Conservation (phyloP, 2,329 filamentous ascomycete genomes). For the Sclerotinia nivalis region DNA sequence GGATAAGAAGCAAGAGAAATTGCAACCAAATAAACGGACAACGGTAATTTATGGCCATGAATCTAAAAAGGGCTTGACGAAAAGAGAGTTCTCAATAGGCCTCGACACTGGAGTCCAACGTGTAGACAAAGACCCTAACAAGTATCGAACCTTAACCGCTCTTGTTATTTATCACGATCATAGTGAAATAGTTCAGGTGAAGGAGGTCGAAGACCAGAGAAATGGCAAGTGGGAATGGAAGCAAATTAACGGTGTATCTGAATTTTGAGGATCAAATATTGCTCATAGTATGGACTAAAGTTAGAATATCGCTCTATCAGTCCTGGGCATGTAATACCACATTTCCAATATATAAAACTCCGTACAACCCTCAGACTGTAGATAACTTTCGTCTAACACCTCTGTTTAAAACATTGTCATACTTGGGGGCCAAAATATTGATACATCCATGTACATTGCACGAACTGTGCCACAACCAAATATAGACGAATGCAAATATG, state of each 20-base stretch:
- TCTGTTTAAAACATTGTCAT: neutral
- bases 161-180: neutral
- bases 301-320: neutral
- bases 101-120: constrained; percentile 2
- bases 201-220: neutral
- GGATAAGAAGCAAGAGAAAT: neutral
- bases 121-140: neutral
- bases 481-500: neutral
- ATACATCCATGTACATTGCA: neutral
- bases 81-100: neutral
- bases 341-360: neutral
- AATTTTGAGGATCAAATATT: neutral
- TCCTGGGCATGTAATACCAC: neutral
- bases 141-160: neutral
- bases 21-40: neutral
- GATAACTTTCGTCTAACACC: neutral
- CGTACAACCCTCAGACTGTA: neutral
- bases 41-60: neutral
- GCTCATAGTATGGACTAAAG: neutral
- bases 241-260: neutral
- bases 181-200: neutral
- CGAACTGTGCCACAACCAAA: constrained; percentile 3
- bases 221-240: neutral
- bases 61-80: neutral
- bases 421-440: neutral